Percentiles rank a stretch among this genome's conserved stretches.
These are phyloP conservation scores for Apiospora pterosperma DNA, from an alignment of 2,329 filamentous ascomycete species.

Conservation along the genomic window DNA sequence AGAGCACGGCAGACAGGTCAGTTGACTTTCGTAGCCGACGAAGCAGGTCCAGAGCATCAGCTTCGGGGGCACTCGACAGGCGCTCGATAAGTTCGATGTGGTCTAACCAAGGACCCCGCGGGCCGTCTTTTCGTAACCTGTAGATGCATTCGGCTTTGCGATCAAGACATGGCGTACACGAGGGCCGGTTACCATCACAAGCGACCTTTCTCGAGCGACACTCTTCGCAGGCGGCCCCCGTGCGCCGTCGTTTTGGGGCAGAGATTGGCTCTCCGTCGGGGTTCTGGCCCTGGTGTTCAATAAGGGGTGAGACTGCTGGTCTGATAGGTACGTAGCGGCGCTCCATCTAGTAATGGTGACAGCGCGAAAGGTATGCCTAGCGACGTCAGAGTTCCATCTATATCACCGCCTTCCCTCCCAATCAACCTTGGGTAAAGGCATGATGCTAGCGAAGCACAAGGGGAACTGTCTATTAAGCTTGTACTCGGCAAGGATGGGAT, in stretches of 20 bases:
- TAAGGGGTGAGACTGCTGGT: neutral
- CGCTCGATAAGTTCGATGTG: slow-evolving; percentile 1
- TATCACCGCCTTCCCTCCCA: neutral
- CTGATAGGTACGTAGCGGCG: neutral
- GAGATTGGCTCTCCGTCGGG: neutral
- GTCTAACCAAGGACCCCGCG: neutral
- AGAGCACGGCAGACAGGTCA: neutral
- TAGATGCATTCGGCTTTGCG: slow-evolving; percentile 1
- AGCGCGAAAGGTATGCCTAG: neutral
- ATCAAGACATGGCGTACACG: neutral
- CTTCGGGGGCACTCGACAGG: neutral
- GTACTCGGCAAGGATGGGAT: neutral
- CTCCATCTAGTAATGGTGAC: neutral
- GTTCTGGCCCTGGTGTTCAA: neutral
- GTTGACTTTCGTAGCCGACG: neutral
- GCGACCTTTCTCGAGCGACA: neutral
- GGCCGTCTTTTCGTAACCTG: neutral
- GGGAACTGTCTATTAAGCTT: neutral
- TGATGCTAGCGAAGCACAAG: neutral
- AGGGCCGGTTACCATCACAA: neutral
- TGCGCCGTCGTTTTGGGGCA: neutral
- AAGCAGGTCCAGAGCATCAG: neutral
- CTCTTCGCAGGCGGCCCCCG: neutral
- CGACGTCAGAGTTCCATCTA: slow-evolving; percentile 1
- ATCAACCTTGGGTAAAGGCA: neutral